These are phyloP conservation scores for Botrytis tulipae DNA, from an alignment of 2,329 filamentous ascomycete genomes.

Conservation along the genomic window DNA sequence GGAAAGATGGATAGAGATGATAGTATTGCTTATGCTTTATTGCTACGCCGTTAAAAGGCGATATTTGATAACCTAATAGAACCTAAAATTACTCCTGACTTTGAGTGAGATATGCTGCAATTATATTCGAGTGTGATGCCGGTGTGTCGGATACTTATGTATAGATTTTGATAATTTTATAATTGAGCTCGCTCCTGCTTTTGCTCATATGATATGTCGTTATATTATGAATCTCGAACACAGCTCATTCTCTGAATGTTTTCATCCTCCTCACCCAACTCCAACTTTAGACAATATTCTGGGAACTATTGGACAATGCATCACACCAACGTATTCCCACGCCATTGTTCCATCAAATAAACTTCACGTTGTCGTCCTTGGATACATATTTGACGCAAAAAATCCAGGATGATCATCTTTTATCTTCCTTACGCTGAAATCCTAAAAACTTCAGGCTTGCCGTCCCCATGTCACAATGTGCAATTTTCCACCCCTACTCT, in stretches of 20 bases:
- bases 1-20: constrained; percentile 17
- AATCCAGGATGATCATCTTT: not conserved
- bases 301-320: not conserved
- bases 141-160: too few relatives aligned
- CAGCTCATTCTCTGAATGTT: not conserved
- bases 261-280: not conserved
- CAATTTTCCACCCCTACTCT: not conserved
- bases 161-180: not conserved
- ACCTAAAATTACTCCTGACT: constrained; percentile 13
- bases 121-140: not conserved
- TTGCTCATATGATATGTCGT: not conserved
- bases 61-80: constrained; percentile 15
- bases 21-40: constrained; percentile 17
- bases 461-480: not conserved
- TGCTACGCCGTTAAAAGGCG: constrained; percentile 15
- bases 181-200: not conserved
- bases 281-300: not conserved
- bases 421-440: not conserved
- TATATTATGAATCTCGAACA: not conserved
- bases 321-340: not conserved
- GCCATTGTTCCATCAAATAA: not conserved
- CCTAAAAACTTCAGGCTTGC: not conserved
- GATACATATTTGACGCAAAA: not conserved
- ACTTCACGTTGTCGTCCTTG: not conserved
- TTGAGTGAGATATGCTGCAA: not conserved